Conservation (phyloP, 768 basidiomycete genomes). For the Trametes cingulata region DNA sequence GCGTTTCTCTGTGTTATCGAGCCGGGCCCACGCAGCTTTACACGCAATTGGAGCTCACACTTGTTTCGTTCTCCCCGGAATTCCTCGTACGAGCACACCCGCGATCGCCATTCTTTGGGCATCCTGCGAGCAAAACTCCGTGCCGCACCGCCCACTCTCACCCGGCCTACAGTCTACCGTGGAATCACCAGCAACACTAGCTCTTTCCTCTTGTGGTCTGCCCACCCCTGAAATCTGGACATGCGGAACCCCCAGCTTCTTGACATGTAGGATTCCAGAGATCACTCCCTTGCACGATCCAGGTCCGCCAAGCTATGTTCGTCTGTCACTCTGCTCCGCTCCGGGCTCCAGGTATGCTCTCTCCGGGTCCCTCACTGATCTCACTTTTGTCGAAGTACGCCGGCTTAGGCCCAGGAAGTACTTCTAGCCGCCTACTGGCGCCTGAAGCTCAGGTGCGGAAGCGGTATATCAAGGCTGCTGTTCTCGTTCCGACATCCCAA, state of each 20-base stretch:
- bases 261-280: neutral
- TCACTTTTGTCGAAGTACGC: neutral
- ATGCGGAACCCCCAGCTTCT: constrained; percentile 11
- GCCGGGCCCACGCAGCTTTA: neutral
- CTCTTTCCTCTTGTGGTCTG: neutral
- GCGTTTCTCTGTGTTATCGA: neutral
- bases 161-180: neutral
- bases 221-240: constrained; percentile 1
- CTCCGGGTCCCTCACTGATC: neutral
- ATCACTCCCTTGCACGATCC: constrained; percentile 8
- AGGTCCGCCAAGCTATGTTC: constrained; percentile 15
- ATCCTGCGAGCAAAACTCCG: neutral
- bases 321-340: constrained; percentile 6
- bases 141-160: neutral
- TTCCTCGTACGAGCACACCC: neutral
- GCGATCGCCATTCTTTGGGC: neutral
- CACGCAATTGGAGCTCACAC: neutral
- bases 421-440: neutral
- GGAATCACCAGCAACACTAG: neutral
- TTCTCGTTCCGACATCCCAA: neutral
- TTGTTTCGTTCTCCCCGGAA: neutral
- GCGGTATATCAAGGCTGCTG: constrained; percentile 5
- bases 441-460: neutral
- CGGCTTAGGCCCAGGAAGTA: neutral
- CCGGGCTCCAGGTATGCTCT: neutral